Percentiles rank a stretch among this genome's conserved stretches.
Conservation (phyloP, 2,329 filamentous ascomycete species). For the Cladophialophora exuberans region DNA sequence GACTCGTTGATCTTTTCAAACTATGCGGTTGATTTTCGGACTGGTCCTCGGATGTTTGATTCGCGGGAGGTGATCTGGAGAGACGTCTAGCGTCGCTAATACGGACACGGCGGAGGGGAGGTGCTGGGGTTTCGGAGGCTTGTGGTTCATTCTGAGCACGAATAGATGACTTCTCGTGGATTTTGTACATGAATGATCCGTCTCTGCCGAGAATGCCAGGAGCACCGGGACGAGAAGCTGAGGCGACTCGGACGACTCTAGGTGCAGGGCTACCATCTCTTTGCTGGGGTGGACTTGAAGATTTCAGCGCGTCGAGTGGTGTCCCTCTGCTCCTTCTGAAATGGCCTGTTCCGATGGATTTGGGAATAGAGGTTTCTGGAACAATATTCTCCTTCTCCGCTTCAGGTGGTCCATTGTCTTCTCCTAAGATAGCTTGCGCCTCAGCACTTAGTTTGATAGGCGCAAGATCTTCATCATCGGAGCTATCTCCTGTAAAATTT, state of each 20-base stretch:
- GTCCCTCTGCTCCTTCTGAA: slow-evolving; percentile 19
- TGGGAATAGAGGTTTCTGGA: slow-evolving; percentile 9
- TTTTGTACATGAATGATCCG: slow-evolving; percentile 43
- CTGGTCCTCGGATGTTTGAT: slow-evolving; percentile 36
- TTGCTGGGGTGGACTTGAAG: slow-evolving; percentile 43
- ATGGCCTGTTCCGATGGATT: slow-evolving; percentile 7
- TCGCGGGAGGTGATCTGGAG: slow-evolving; percentile 45
- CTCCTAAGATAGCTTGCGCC: slow-evolving; percentile 78
- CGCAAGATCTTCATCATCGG: slow-evolving; percentile 88
- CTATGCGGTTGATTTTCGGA: slow-evolving; percentile 29
- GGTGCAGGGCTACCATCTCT: slow-evolving; percentile 47
- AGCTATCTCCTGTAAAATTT: slow-evolving; percentile 71
- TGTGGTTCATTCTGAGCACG: slow-evolving; percentile 15
- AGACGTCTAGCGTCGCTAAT: slow-evolving; percentile 46
- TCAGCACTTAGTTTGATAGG: slow-evolving; percentile 93
- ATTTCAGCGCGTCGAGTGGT: slow-evolving; percentile 36
- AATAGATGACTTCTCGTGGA: slow-evolving; percentile 34
- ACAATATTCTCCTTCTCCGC: slow-evolving; percentile 36
- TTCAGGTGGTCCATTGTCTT: slow-evolving; percentile 57
- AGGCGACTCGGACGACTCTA: slow-evolving; percentile 45
- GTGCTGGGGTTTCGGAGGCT: slow-evolving; percentile 52
- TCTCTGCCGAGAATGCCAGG: slow-evolving; percentile 41
- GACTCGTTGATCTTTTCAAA: slow-evolving; percentile 37
- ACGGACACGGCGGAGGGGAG: slow-evolving; percentile 47
- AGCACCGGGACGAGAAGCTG: slow-evolving; percentile 34